Conservation (phyloP, 1,284 basidiomycete species). For the Leucoagaricus sp. region DNA sequence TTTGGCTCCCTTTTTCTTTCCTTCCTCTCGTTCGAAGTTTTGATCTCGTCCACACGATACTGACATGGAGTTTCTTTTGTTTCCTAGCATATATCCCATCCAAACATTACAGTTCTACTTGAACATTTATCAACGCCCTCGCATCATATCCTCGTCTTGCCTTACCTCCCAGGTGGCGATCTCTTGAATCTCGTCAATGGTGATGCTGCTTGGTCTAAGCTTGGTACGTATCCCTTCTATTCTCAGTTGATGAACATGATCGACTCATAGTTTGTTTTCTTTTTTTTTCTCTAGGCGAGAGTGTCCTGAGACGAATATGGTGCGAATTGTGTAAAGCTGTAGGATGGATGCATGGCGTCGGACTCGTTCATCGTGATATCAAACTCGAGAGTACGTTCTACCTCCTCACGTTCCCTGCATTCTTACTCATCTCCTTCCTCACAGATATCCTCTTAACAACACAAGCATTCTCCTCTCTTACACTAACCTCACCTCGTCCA, state of each 20-base stretch:
- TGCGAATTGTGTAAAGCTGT: conserved; percentile 81
- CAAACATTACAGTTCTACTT: conserved; percentile 78
- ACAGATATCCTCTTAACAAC: conserved; percentile 62
- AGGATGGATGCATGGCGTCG: conserved; percentile 88
- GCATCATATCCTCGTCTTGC: conserved; percentile 83
- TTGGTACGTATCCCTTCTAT: conserved; percentile 27
- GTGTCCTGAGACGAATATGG: conserved; percentile 76
- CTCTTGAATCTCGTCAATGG: conserved; percentile 78
- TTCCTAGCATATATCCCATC: conserved; percentile 80
- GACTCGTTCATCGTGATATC: conserved; percentile 90
- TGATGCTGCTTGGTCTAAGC: conserved; percentile 51
- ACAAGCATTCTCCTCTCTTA: conserved; percentile 25
- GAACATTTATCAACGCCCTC: conserved; percentile 73
- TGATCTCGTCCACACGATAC: background rate
- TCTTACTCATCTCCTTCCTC: conserved; percentile 3
- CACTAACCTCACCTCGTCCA: conserved; percentile 24
- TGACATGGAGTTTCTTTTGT: background rate
- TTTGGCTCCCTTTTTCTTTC: background rate
- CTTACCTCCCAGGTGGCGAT: conserved; percentile 81
- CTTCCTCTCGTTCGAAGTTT: background rate
- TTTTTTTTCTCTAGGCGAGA: conserved; percentile 37
- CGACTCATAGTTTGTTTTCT: background rate
- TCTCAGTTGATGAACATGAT: too few species aligned
- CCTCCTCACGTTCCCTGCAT: background rate
- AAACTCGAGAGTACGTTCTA: conserved; percentile 87